phyloP scores from a whole-genome alignment of 139 green algal genomes.

The Volvox reticuliferus region DNA sequence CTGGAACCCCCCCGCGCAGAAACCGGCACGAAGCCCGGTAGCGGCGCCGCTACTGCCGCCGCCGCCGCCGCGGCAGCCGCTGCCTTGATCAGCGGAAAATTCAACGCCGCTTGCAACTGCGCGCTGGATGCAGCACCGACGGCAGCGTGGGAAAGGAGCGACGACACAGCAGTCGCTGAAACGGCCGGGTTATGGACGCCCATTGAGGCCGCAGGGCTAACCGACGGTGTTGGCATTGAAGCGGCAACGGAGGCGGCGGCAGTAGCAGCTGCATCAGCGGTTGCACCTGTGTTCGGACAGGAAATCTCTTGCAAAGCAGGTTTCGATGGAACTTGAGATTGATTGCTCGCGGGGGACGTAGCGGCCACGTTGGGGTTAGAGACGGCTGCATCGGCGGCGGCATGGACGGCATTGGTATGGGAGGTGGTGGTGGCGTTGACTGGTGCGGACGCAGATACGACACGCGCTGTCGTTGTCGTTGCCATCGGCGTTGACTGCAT shows the following conservation, averaged over 20 bases:
- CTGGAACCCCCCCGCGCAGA: not conserved
- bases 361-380: not conserved
- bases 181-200: not conserved
- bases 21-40: not conserved
- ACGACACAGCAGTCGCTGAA: not conserved
- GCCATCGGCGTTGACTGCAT: not conserved
- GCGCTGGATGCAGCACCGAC: not conserved
- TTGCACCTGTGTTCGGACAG: not conserved
- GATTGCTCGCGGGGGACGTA: no score
- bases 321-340: not conserved
- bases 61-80: conserved; percentile 3
- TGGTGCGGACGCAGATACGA: not conserved
- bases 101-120: not conserved
- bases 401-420: not conserved
- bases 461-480: not conserved
- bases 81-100: conserved; percentile 12
- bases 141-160: not conserved
- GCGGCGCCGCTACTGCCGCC: not conserved
- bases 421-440: not conserved
- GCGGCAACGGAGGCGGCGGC: not conserved
- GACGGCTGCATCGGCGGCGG: not conserved
- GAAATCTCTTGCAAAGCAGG: not conserved
- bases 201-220: no score
- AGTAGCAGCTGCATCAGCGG: not conserved
- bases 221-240: no score